A percentile compares a stretch with the other conserved stretches of the same genome.
These are phyloP conservation scores for Gonapodya sp. DNA, from an alignment of 192 early-diverging fungal genomes.

Conservation along the genomic window DNA sequence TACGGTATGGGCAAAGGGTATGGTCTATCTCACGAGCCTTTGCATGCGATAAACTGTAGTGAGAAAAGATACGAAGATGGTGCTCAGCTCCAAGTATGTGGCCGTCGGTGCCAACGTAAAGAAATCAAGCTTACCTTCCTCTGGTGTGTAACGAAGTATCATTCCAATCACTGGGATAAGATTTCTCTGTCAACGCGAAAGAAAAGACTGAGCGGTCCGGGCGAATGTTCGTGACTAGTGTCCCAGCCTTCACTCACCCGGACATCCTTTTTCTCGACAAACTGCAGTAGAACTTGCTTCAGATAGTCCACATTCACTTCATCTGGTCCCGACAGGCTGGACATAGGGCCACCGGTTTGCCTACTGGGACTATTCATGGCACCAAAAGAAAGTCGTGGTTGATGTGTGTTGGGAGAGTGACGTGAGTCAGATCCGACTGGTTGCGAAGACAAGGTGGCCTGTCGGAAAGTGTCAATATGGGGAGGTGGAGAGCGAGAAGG, in stretches of 20 bases:
- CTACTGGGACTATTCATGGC: background rate
- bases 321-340: background rate
- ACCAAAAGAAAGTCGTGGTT: background rate
- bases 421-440: background rate
- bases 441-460: background rate
- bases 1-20: too few relatives aligned
- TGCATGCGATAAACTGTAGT: background rate
- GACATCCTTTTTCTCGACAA: background rate
- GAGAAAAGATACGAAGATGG: background rate
- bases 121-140: background rate
- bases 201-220: background rate
- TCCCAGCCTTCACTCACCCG: background rate
- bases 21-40: background rate
- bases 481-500: background rate
- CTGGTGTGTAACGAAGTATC: constrained; percentile 4
- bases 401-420: background rate
- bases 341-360: background rate
- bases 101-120: background rate
- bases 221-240: background rate
- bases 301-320: constrained; percentile 4
- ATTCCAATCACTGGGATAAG: background rate
- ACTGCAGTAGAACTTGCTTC: background rate
- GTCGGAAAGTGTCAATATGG: background rate
- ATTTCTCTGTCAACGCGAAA: background rate
- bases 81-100: background rate